These are phyloP conservation scores for Eutypa lata DNA, from an alignment of 2,329 filamentous ascomycete species.

Conservation along the genomic window DNA sequence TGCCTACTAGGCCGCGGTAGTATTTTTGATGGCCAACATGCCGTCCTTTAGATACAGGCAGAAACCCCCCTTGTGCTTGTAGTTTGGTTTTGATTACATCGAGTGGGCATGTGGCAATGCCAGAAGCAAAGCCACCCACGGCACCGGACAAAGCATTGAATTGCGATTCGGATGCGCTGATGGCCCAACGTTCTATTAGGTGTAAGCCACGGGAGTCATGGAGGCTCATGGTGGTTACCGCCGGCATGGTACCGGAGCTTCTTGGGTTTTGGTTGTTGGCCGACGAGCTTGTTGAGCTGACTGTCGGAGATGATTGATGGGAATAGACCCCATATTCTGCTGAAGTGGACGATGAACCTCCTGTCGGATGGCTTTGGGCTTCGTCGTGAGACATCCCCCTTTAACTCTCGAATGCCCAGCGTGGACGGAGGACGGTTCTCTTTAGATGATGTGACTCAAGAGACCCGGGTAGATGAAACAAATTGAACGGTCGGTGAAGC, in stretches of 20 bases:
- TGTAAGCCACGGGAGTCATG: constrained; percentile 33
- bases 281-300: constrained; percentile 23
- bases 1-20: constrained; percentile 86
- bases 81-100: constrained; percentile 99
- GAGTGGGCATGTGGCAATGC: constrained; percentile 91
- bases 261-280: constrained; percentile 14
- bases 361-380: constrained; percentile 32
- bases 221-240: constrained; percentile 25
- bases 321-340: constrained; percentile 35
- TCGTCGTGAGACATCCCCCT: constrained; percentile 52
- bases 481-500: neutral
- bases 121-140: constrained; percentile 85
- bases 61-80: constrained; percentile 88
- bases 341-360: constrained; percentile 20
- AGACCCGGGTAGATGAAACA: neutral
- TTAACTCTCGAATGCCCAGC: constrained; percentile 6
- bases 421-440: constrained; percentile 6
- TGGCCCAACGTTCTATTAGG: constrained; percentile 53
- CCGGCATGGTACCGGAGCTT: constrained; percentile 10
- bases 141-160: constrained; percentile 87
- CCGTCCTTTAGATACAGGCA: constrained; percentile 45
- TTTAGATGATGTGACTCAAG: neutral
- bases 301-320: constrained; percentile 20
- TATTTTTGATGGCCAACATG: constrained; percentile 54
- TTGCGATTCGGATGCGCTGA: constrained; percentile 54